phyloP scores from a whole-genome alignment of 163 green algal species.

The Chlamydomonas reinhardtii region DNA sequence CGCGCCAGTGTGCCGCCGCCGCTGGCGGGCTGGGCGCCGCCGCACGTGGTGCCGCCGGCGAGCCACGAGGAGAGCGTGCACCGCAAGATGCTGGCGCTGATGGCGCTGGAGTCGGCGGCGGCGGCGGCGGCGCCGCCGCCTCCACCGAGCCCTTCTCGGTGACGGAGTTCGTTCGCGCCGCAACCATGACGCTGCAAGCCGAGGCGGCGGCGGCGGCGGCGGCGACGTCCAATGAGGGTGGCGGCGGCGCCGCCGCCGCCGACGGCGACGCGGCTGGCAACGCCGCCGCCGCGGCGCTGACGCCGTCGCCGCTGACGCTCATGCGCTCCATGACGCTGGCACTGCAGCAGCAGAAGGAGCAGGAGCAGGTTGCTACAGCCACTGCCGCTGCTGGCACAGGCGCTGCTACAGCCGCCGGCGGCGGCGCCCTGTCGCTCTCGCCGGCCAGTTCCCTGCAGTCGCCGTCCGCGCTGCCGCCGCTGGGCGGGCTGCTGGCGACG shows the following conservation, averaged over 20 bases:
- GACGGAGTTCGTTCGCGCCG: slow-evolving; percentile 12
- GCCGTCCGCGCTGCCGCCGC: not conserved
- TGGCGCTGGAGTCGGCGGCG: slow-evolving; percentile 46
- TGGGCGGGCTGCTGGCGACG: not conserved
- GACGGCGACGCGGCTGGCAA: not conserved
- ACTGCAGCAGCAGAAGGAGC: slow-evolving; percentile 14
- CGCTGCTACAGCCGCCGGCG: not conserved
- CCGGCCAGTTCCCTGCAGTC: not conserved
- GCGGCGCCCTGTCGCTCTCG: not conserved
- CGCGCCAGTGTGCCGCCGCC: not conserved
- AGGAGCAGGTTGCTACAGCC: not conserved
- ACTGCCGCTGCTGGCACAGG: not conserved
- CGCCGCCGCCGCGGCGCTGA: not conserved
- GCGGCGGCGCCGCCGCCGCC: not conserved
- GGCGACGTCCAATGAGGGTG: not conserved
- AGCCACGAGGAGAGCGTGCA: slow-evolving; percentile 46
- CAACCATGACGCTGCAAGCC: not conserved
- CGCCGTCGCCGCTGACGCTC: not conserved
- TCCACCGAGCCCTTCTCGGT: slow-evolving; percentile 6
- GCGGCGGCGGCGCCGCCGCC: not conserved
- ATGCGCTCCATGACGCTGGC: slow-evolving; percentile 35
- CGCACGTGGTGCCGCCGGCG: not conserved
- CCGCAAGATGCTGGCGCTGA: slow-evolving; percentile 60
- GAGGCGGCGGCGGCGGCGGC: not conserved
- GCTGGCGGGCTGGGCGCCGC: not conserved